Base-by-base conservation (phyloP, 768 basidiomycete genomes). In the Leccinum subtestaceum region DNA sequence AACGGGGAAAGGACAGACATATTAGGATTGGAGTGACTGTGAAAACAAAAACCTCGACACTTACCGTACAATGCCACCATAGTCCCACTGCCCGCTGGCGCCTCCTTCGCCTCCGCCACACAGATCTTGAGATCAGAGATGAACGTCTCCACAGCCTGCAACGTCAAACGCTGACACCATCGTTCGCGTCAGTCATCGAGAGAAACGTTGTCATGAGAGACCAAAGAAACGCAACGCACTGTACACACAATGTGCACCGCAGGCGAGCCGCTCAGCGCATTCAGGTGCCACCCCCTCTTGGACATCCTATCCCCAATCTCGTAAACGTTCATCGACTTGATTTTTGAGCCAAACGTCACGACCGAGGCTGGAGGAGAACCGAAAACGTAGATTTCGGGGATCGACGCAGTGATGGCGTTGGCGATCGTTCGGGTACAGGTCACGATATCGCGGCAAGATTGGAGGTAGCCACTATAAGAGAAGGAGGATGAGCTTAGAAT, bases 161-260 rank as follows among this genome's bases (percentile, higher is more conserved):
- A 81, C n/a, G 94, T 97, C 60, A 96, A 75, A 21, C 86, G 83
- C 93, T 95, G 52, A 47, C 21, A 47, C 3, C 21, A 47, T 21
- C n/a, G 2, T 19, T 45, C 21, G 17, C 12, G 43, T 62, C 40
- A n/a, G n/a, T 31, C 32, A 11, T 60, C 17, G 56, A 5, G 11
- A 45, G 40, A n/a, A 12, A 11, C 32, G 15, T 19, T 13, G 9
- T 6, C 25, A 32, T 31, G 4, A n/a, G 11, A 13, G 4, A 31
- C 9, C 7, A n/a, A 25, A n/a, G 5, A 6, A 27, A 36, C 25
- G 23, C 27, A 8, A 67, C 89, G 65, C 67, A 96, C 93, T 66
- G 96, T 99, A 74, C 89, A 90, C 36, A 95, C 95, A 63, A 98
- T 91, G 74, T 99, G 97, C 46, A 98, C 80, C 9, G 88, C 94